Percentiles rank a stretch among this genome's conserved stretches.
These are phyloP conservation scores for Thelephora ganbajun DNA, from an alignment of 768 basidiomycete species.

Conservation along the genomic window DNA sequence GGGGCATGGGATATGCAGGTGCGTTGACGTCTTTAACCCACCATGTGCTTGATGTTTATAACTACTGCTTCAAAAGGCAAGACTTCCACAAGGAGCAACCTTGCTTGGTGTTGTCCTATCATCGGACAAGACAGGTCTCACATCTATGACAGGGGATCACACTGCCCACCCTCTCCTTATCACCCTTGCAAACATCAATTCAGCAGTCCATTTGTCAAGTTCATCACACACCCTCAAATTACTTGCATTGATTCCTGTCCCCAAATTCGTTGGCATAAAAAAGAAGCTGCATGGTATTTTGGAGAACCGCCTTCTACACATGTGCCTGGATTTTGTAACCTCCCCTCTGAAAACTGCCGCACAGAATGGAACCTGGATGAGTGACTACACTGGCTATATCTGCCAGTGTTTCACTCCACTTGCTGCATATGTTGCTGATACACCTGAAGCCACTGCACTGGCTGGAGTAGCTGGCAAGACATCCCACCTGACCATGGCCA, in stretches of 20 bases:
- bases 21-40: no score
- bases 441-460: neutral
- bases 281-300: neutral
- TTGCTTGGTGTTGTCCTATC: neutral
- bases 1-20: neutral
- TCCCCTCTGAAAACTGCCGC: no score
- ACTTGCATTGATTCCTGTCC: neutral
- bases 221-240: neutral
- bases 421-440: neutral
- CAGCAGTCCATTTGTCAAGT: neutral
- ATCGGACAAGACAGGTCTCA: neutral
- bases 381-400: no score
- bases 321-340: neutral
- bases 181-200: neutral
- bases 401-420: no score
- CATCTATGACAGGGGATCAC: neutral
- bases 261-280: neutral
- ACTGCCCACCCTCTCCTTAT: neutral
- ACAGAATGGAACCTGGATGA: no score
- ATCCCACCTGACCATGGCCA: slow-evolving; percentile 5
- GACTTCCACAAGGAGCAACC: neutral
- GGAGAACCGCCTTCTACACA: neutral
- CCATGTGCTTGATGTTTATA: neutral
- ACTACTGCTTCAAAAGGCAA: neutral
- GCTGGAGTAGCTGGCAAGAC: slow-evolving; percentile 1